Evolutionary conservation across 306 rosid species (phyloP), one percentile per base, ranked within the genome.

Genomic region (Pueraria montana): DNA sequence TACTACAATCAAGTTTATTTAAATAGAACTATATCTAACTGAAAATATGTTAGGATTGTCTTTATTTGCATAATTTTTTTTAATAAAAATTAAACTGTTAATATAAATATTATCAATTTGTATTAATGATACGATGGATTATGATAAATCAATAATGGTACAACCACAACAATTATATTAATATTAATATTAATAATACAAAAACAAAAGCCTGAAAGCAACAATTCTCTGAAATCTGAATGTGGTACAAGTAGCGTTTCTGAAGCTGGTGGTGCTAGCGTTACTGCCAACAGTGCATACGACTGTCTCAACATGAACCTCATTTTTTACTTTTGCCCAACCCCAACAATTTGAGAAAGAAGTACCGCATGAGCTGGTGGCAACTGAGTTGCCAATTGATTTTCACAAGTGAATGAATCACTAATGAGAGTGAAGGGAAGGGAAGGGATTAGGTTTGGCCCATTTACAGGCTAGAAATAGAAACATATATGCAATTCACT

Each of bases 281-380:
- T 64, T 14, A 14, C 30, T 56, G 63, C 27, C 61, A 53, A 53
- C 61, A n/a, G 59, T 50, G 56, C 56, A 52, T 48, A 4, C 55
- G 36, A 11, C 9, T 67, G 52, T 68, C 32, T 38, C 74, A 40
- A 40, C 52, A 40, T 0, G 74, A 67, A 43, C 52, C 52, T 38
- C 53, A 11, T 68, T 68, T 40, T 68, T 14, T 62, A 62, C 42
- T 42, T 68, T 68, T 40, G 26, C 10, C 34, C 20, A 21, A 12
- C 13, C 26, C 21, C 48, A 11, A 14, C 16, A 26, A 72, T 72
- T 16, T 48, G 27, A 49, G 17, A 49, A 49, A 49, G 26, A 74
- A 53, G 50, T 74, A 53, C 50, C 5, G 4, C 18, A 27, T 76
- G 70, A 76, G 80, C 71, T 58, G 80, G 78, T 52, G 18, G 66